A percentile compares a stretch with the other conserved stretches of the same genome.
Evolutionary conservation across 2,329 filamentous ascomycete genomes (phyloP).

Genomic region (Penicillium polonicum): DNA sequence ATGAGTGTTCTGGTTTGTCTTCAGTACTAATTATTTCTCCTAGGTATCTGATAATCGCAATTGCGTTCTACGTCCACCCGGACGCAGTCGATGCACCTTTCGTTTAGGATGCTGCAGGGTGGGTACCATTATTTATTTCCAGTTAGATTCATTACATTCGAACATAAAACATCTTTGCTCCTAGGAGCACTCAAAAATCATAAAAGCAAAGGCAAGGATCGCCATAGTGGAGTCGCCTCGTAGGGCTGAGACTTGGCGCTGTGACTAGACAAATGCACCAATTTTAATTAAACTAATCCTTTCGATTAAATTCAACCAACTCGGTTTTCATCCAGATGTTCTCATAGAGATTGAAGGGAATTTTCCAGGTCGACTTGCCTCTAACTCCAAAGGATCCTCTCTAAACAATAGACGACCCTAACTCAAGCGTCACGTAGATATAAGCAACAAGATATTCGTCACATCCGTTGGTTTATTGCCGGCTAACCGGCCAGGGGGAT

Average conservation of each 20-base stretch:
- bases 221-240: slow-evolving; percentile 1
- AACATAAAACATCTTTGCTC: neutral
- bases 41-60: slow-evolving; percentile 21
- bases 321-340: neutral
- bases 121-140: neutral
- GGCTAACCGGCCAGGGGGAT: neutral
- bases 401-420: neutral
- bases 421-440: neutral
- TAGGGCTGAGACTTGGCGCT: slow-evolving; percentile 11
- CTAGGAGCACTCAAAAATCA: no score
- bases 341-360: neutral
- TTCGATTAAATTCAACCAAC: neutral
- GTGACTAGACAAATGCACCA: neutral
- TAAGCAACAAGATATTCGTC: no score
- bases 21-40: neutral
- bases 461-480: neutral
- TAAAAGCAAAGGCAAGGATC: neutral
- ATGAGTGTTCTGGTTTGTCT: neutral
- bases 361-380: neutral
- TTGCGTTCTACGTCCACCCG: slow-evolving; percentile 21
- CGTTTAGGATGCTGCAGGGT: neutral
- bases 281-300: neutral
- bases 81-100: slow-evolving; percentile 6
- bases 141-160: neutral
- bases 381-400: neutral